These are phyloP conservation scores for Closterium sp. DNA, from an alignment of 139 green algal genomes.

Conservation along the genomic window DNA sequence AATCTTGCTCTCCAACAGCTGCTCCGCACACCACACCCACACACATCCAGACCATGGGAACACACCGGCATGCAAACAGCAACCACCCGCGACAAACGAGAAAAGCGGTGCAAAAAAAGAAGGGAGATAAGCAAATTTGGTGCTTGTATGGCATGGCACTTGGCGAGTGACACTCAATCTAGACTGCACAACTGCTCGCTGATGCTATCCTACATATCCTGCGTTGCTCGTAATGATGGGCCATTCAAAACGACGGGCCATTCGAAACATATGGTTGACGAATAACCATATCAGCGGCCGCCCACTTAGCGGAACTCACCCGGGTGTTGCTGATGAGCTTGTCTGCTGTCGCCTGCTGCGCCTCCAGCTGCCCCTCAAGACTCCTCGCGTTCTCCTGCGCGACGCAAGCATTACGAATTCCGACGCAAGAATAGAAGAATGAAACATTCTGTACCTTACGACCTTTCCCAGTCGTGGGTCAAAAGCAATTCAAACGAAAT, in stretches of 20 bases:
- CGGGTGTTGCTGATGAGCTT: constrained; percentile 89
- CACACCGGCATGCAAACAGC: background rate
- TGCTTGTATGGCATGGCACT: no score
- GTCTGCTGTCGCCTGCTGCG: constrained; percentile 81
- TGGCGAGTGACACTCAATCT: no score
- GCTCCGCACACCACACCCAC: constrained; percentile 17
- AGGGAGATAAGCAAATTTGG: background rate
- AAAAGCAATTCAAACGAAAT: no score
- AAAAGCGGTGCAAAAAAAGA: background rate
- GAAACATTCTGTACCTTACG: no score
- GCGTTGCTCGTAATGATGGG: no score
- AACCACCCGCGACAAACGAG: background rate
- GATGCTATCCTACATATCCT: no score
- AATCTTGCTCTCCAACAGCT: constrained; percentile 59
- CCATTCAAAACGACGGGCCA: no score
- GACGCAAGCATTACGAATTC: background rate
- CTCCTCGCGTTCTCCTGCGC: constrained; percentile 76
- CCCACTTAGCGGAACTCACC: constrained; percentile 14
- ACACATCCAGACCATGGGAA: background rate
- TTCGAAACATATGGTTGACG: no score
- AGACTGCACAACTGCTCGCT: no score
- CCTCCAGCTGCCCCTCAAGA: constrained; percentile 84
- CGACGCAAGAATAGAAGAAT: no score
- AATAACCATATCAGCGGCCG: no score
- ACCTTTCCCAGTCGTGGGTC: no score